phyloP scores from a whole-genome alignment of 2,329 filamentous ascomycete species.

The Cordyceps militaris region DNA sequence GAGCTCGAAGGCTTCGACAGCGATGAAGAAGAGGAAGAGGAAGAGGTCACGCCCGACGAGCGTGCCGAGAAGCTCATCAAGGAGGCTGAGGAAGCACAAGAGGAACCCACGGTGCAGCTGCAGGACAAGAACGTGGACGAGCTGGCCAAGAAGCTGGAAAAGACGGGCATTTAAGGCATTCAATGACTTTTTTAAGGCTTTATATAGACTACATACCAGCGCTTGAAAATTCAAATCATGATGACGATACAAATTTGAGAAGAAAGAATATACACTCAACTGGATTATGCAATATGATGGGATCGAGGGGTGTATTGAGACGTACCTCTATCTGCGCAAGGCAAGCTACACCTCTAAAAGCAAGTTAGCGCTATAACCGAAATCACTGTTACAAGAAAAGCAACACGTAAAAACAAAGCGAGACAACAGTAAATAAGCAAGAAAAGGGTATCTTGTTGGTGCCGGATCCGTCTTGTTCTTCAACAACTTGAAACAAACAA shows the following conservation, averaged over 20 bases:
- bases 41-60: conserved; percentile 55
- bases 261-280: neutral
- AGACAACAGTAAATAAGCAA: neutral
- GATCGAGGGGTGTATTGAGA: neutral
- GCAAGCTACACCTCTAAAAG: neutral
- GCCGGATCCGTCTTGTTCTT: neutral
- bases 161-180: conserved; percentile 50
- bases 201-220: conserved; percentile 22
- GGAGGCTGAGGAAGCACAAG: conserved; percentile 64
- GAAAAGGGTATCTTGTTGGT: neutral
- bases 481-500: neutral
- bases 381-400: neutral
- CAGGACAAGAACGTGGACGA: conserved; percentile 76
- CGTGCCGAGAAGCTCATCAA: conserved; percentile 62
- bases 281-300: neutral
- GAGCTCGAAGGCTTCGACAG: conserved; percentile 75
- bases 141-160: conserved; percentile 66
- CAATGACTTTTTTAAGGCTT: conserved; percentile 1
- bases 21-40: conserved; percentile 61
- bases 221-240: conserved; percentile 15
- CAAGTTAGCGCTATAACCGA: neutral
- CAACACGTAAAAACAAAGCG: neutral
- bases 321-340: neutral
- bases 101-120: conserved; percentile 63
- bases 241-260: conserved; percentile 1